A percentile compares a stretch with the other conserved stretches of the same genome.
These are phyloP conservation scores for Cynara cardunculus DNA, from an alignment of 129 eudicot species.

Conservation along the genomic window DNA sequence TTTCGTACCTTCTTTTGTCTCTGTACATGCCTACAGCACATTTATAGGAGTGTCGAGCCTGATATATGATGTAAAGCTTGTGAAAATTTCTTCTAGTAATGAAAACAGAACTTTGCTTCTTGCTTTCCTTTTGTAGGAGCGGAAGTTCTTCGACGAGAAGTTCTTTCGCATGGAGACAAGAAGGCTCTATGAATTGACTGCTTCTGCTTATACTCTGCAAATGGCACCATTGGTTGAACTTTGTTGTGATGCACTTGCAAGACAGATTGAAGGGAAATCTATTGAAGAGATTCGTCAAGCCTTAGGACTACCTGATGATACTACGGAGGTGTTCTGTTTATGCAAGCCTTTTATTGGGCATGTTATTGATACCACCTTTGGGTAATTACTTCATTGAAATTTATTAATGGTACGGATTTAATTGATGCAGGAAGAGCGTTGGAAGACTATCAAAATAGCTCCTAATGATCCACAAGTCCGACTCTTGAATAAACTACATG, in stretches of 20 bases:
- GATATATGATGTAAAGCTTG: not conserved
- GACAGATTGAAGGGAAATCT: slow-evolving; percentile 49
- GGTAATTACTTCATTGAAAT: not conserved
- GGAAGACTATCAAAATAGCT: slow-evolving; percentile 54
- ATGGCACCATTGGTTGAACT: slow-evolving; percentile 62
- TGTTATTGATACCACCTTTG: no score
- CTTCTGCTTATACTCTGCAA: slow-evolving; percentile 67
- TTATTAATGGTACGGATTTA: slow-evolving; percentile 7
- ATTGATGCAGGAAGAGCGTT: slow-evolving; percentile 55
- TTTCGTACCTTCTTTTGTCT: no score
- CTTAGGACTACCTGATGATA: slow-evolving; percentile 68
- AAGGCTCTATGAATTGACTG: slow-evolving; percentile 57
- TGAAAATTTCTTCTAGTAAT: no score
- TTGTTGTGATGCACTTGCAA: slow-evolving; percentile 56
- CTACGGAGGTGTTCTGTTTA: slow-evolving; percentile 65
- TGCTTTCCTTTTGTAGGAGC: slow-evolving; percentile 39
- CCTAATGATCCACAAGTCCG: slow-evolving; percentile 64
- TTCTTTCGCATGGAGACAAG: slow-evolving; percentile 58
- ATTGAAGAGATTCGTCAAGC: slow-evolving; percentile 65
- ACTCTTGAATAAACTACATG: slow-evolving; percentile 58
- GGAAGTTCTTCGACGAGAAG: slow-evolving; percentile 60
- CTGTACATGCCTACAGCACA: no score
- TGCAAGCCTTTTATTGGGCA: slow-evolving; percentile 2
- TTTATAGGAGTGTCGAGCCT: not conserved
- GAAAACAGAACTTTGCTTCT: not conserved